A percentile compares a stretch with the other conserved stretches of the same genome.
Conservation (phyloP, 352 stramenopile species). For the Halophytophthora batemanensis region DNA sequence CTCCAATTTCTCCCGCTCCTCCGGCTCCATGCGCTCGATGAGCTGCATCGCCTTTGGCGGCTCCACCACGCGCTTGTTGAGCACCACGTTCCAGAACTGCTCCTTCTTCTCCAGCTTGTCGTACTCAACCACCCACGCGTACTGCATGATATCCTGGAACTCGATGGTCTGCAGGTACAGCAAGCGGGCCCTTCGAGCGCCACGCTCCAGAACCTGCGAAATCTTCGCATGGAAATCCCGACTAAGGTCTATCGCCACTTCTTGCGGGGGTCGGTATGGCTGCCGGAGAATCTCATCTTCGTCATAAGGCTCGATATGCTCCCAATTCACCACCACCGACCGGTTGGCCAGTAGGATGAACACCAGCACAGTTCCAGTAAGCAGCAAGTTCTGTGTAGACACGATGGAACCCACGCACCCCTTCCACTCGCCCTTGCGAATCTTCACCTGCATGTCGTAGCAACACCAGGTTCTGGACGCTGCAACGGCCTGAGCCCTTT, state of each 20-base stretch:
- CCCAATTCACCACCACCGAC: constrained; percentile 54
- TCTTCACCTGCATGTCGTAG: constrained; percentile 52
- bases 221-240: constrained; percentile 43
- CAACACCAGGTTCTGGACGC: constrained; percentile 47
- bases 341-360: constrained; percentile 53
- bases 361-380: constrained; percentile 54
- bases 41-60: constrained; percentile 51
- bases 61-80: constrained; percentile 52
- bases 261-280: constrained; percentile 34
- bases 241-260: constrained; percentile 26
- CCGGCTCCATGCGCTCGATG: constrained; percentile 57
- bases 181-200: constrained; percentile 37
- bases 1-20: constrained; percentile 49
- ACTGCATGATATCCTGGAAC: constrained; percentile 63
- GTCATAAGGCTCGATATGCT: constrained; percentile 45
- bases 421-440: constrained; percentile 46
- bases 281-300: constrained; percentile 39
- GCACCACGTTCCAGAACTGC: constrained; percentile 78
- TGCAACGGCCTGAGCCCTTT: constrained; percentile 29
- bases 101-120: constrained; percentile 46
- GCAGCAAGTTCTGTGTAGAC: constrained; percentile 64
- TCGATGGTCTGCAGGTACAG: constrained; percentile 66
- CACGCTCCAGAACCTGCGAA: constrained; percentile 23
- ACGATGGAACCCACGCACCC: constrained; percentile 43
- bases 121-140: constrained; percentile 65